Evolutionary conservation across 345 rosid genomes (phyloP).

Genomic region (Ceriops tagal): DNA sequence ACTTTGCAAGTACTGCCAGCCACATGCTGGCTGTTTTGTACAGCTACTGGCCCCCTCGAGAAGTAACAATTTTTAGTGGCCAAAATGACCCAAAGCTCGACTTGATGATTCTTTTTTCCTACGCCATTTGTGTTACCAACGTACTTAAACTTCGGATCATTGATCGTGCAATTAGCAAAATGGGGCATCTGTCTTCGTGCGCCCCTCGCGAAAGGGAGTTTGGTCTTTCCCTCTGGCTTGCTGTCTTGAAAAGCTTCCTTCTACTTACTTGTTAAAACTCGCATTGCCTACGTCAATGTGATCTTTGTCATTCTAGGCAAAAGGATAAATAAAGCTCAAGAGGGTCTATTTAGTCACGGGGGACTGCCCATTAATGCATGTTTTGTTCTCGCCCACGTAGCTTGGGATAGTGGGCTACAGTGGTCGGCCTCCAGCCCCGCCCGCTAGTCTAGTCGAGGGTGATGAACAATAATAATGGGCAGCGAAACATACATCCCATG

Average conservation of each 20-base stretch:
- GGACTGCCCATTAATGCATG: not conserved
- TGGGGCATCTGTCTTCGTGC: slow-evolving; percentile 10
- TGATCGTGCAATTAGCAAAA: not conserved
- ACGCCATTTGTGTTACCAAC: no score
- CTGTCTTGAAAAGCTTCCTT: not conserved
- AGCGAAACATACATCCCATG: not conserved
- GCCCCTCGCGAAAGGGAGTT: slow-evolving; percentile 9
- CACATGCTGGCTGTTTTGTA: no score
- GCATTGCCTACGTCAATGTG: not conserved
- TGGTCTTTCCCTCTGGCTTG: slow-evolving; percentile 15
- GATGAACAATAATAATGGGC: not conserved
- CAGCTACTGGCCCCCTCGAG: no score
- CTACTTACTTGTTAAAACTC: no score
- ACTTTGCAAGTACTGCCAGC: no score
- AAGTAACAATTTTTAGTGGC: no score
- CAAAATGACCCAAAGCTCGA: no score
- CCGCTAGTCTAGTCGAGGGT: not conserved
- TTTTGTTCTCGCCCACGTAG: not conserved
- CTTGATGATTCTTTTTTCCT: no score
- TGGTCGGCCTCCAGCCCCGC: slow-evolving; percentile 13
- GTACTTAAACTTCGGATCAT: not conserved
- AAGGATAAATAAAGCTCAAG: not conserved
- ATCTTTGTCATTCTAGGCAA: not conserved
- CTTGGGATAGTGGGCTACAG: slow-evolving; percentile 8
- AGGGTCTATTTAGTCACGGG: not conserved